Percentiles rank a stretch among this genome's conserved stretches.
Evolutionary conservation across 495 filamentous ascomycete genomes (phyloP).

Genomic region (Emericellopsis terricola): DNA sequence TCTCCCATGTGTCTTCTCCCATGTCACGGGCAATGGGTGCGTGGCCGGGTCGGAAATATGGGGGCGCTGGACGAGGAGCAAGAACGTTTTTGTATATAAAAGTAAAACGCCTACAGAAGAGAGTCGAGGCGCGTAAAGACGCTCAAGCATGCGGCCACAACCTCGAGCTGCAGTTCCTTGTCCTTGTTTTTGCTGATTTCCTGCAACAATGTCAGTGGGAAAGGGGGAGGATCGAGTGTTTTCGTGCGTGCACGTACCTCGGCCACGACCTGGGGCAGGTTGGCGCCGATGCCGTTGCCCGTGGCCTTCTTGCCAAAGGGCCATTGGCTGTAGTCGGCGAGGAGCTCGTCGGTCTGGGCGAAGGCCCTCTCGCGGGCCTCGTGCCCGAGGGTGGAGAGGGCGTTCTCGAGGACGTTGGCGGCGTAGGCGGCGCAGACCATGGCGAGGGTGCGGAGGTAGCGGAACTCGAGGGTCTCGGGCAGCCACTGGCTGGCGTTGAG

Average conservation of each 20-base stretch:
- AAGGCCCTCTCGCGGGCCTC: slow-evolving; percentile 88
- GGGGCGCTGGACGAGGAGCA: too few relatives aligned
- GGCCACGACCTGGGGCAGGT: slow-evolving; percentile 69
- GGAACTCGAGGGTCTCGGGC: slow-evolving; percentile 84
- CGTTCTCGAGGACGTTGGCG: slow-evolving; percentile 95
- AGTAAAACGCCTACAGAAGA: too few relatives aligned
- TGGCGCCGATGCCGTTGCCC: slow-evolving; percentile 74
- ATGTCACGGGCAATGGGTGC: too few relatives aligned
- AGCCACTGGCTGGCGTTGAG: slow-evolving; percentile 68
- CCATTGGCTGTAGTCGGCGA: slow-evolving; percentile 93
- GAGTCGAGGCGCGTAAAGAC: slow-evolving; percentile 96
- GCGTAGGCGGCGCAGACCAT: slow-evolving; percentile 99
- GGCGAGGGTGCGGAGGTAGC: slow-evolving; percentile 73
- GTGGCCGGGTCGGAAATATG: too few relatives aligned
- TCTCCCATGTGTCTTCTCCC: too few relatives aligned
- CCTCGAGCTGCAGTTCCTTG: slow-evolving; percentile 90
- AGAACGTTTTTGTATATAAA: too few relatives aligned
- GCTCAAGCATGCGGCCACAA: slow-evolving; percentile 87
- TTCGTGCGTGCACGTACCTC: slow-evolving; percentile 28
- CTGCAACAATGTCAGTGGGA: too few relatives aligned
- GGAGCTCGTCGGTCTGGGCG: slow-evolving; percentile 86
- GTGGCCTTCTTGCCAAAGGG: slow-evolving; percentile 73
- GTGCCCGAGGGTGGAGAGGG: slow-evolving; percentile 81
- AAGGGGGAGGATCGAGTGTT: neutral
- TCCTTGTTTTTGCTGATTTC: slow-evolving; percentile 75